Evolutionary conservation across 768 basidiomycete genomes (phyloP), one percentile per base, ranked within the genome.

Genomic region (Lactarius quietus): DNA sequence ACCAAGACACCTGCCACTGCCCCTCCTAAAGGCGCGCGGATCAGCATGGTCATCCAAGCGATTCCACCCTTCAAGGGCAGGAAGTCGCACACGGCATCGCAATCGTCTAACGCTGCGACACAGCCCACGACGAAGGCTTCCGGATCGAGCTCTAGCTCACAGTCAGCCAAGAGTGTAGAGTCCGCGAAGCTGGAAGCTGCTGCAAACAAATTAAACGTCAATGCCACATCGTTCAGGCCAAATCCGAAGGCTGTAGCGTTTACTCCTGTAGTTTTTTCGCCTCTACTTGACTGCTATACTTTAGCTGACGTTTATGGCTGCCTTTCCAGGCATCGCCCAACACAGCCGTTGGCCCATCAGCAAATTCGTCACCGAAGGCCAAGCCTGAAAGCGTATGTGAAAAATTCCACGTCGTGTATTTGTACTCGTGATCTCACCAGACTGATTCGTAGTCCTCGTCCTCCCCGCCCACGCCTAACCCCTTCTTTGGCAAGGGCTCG

Each of bases 51-150:
- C 72, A 95, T 98, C 65, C 91, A 92, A 70, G 71, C 87, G 36
- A 98, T 98, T 69, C 96, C 95, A 14, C 89, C 96, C 12, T 98
- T 94, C 83, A 89, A 86, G 72, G 89, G 93, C 62, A 76, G 67
- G 57, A 68, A 75, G 70, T 68, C 74, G 28, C 63, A 69, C 29
- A 60, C 66, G 10, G 20, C 73, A 23, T 71, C 73, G 35, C 72
- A 77, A 62, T 72, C 76, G 54, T 70, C 77, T 1, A 65, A 79
- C 23, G 71, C 76, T 52, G 64, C 75, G 35, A 73, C 73, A 10
- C 35, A 77, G 58, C 73, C 72, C 28, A 68, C 74, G 12, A 67
- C 70, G 51, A 70, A 71, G 35, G 65, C 75, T 7, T 61, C 76
- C 20, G 69, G 73, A 45, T 68, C 69, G n/a, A 73, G 62, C 66